phyloP scores from a whole-genome alignment of 306 rosid species.

The Delonix regia region DNA sequence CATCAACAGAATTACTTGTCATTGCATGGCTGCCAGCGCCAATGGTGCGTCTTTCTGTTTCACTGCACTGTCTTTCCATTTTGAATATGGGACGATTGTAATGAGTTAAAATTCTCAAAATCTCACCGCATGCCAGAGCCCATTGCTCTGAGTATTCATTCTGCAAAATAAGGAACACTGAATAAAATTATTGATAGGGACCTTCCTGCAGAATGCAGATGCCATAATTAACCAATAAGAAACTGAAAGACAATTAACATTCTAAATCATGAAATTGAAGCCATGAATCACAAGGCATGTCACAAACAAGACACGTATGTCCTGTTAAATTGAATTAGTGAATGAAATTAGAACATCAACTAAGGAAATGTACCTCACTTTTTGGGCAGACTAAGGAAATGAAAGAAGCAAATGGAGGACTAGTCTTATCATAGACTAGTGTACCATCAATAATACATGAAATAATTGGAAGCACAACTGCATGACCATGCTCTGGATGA shows the following conservation, averaged over 20 bases:
- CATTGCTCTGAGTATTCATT: conserved; percentile 95
- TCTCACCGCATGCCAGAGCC: conserved; percentile 98
- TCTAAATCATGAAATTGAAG: conserved; percentile 15
- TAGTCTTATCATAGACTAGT: conserved; percentile 70
- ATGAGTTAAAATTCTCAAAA: conserved; percentile 93
- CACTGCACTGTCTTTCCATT: conserved; percentile 61
- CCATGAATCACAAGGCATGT: neutral
- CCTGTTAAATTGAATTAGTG: conserved; percentile 10
- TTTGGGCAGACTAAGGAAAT: conserved; percentile 89
- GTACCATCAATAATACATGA: conserved; percentile 90
- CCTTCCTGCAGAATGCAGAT: neutral
- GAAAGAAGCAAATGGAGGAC: conserved; percentile 91
- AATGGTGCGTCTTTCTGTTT: conserved; percentile 84
- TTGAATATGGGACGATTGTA: conserved; percentile 95
- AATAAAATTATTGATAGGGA: conserved; percentile 11
- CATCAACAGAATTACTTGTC: conserved; percentile 60
- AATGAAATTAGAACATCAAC: conserved; percentile 29
- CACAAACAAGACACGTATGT: conserved; percentile 6
- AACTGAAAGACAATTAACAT: neutral
- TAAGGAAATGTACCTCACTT: conserved; percentile 65
- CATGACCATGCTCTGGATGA: conserved; percentile 99
- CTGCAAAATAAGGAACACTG: conserved; percentile 50
- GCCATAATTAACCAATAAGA: conserved; percentile 7
- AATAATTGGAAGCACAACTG: conserved; percentile 94
- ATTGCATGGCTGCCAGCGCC: conserved; percentile 86